Evolutionary conservation across 2,329 filamentous ascomycete genomes (phyloP).

Genomic region (Fusarium ambrosium): DNA sequence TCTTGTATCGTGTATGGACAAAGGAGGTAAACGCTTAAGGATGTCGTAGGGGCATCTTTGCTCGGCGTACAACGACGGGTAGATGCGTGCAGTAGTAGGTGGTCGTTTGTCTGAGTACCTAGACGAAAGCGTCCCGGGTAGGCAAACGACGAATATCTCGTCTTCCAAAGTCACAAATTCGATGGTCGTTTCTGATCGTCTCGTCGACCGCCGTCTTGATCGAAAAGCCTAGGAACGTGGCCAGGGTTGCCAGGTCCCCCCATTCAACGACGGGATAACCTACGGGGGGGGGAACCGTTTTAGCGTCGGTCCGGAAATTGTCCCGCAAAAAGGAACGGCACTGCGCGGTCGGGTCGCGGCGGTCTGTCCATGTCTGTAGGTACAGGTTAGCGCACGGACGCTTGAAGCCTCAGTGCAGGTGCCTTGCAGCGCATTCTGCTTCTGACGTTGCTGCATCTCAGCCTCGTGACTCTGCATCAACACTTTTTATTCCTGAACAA

Average conservation of each 20-base stretch:
- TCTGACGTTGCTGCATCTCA: slow-evolving; percentile 31
- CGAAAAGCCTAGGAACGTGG: slow-evolving; percentile 39
- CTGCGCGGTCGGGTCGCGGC: slow-evolving; percentile 8
- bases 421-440: slow-evolving; percentile 7
- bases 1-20: slow-evolving; percentile 38
- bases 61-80: slow-evolving; percentile 24
- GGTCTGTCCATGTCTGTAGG: not conserved
- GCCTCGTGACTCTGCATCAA: slow-evolving; percentile 31
- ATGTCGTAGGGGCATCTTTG: slow-evolving; percentile 48
- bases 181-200: slow-evolving; percentile 22
- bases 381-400: slow-evolving; percentile 34
- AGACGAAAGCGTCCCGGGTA: slow-evolving; percentile 23
- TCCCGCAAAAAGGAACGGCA: slow-evolving; percentile 45
- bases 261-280: slow-evolving; percentile 18
- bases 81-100: not conserved
- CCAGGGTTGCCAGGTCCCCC: slow-evolving; percentile 40
- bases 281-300: slow-evolving; percentile 22
- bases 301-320: slow-evolving; percentile 54
- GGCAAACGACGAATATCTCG: slow-evolving; percentile 17
- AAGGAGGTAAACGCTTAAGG: slow-evolving; percentile 39
- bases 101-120: slow-evolving; percentile 4
- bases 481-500: slow-evolving; percentile 4
- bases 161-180: slow-evolving; percentile 8
- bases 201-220: slow-evolving; percentile 44
- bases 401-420: slow-evolving; percentile 28